Base-by-base conservation (phyloP, 106 monocot genomes). In the Dendrobium officinale region DNA sequence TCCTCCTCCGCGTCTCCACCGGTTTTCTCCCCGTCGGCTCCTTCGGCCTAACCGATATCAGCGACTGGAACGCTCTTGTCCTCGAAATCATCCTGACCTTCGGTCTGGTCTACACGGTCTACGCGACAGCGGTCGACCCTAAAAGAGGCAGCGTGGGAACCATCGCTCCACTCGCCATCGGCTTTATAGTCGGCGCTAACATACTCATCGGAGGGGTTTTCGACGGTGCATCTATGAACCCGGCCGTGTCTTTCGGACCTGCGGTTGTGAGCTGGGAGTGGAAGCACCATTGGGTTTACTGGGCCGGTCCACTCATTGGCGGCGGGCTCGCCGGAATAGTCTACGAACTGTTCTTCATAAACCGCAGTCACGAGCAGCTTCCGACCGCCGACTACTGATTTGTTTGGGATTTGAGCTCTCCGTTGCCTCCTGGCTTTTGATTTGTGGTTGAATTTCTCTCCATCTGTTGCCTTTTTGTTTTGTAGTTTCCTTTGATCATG, bases 51-150 rank as follows among this genome's bases (percentile, higher is more conserved):
- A 24, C 79, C 77, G 87, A 72, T 15, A 24, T 88, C 54, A 44
- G 79, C 77, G 79, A 75, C 5, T 75, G 81, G 79, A 70, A 80
- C 56, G 87, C 72, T 1, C 61, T 88, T 2, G 87, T 88, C 11
- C 73, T 87, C 31, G 87, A 87, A 75, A 79, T 82, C 67, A 80
- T 87, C 16, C 79, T 87, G 76, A 87, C 87, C 18, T 87, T 87
- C 84, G 84, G 87, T 0, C 81, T 87, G 29, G 87, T 87, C 27
- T 87, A 87, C 84, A 87, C 87, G 24, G 87, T 87, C 24, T 87
- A 87, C 87, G 87, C 87, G 59, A 87, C 87, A 24, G 87, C 87
- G 27, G 27, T 87, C 1, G 87, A 87, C 56, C 87, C 87, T 6
- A 87, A 87, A 78, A 87, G 55, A 61, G 87, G 87, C 9, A 82